Conservation (phyloP, 192 early-diverging fungal genomes). For the Linnemannia exigua region DNA sequence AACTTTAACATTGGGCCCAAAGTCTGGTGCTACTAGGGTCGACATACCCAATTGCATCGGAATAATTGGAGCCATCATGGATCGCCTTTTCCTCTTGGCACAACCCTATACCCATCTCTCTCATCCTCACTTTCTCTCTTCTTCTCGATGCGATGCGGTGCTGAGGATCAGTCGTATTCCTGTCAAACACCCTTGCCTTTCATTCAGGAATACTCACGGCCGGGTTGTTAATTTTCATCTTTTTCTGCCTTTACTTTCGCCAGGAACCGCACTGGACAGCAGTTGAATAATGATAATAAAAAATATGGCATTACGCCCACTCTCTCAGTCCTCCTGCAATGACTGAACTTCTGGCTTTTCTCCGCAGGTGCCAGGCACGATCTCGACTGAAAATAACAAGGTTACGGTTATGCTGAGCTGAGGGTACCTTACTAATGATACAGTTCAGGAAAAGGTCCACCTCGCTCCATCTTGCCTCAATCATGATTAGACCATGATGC, state of each 20-base stretch:
- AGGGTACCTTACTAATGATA: neutral
- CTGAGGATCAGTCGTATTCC: neutral
- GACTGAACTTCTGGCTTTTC: no score
- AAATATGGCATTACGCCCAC: no score
- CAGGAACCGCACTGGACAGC: neutral
- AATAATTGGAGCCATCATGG: neutral
- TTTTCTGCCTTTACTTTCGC: neutral
- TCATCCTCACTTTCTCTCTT: neutral
- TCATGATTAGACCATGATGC: neutral
- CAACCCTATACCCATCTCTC: neutral
- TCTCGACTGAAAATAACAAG: neutral
- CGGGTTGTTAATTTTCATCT: no score
- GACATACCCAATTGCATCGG: neutral
- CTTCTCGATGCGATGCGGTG: neutral
- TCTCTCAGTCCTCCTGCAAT: no score
- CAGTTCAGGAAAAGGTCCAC: neutral
- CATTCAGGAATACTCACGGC: no score
- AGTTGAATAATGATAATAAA: neutral
- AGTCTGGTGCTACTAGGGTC: slow-evolving; percentile 42
- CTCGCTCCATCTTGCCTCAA: neutral
- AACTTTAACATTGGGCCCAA: slow-evolving; percentile 27
- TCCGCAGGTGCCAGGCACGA: neutral
- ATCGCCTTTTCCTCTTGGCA: neutral
- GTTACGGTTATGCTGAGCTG: neutral
- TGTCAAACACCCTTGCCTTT: neutral